These are phyloP conservation scores for Pseudopithomyces maydicus DNA, from an alignment of 2,329 filamentous ascomycete species.

Conservation along the genomic window DNA sequence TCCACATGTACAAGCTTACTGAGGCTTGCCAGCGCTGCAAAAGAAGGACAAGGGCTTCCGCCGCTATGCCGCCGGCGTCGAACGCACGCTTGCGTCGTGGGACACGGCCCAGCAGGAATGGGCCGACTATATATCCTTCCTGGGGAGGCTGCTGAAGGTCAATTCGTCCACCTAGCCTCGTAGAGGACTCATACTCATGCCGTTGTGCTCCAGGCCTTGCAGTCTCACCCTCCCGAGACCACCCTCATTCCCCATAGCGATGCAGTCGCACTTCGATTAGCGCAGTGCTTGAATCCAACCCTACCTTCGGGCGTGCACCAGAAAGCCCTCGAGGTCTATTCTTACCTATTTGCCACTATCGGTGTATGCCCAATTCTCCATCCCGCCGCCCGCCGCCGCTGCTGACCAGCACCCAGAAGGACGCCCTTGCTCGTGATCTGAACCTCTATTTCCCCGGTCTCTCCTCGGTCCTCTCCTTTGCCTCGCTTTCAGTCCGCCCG, in stretches of 20 bases:
- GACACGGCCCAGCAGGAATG: conserved; percentile 95
- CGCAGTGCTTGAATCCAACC: conserved; percentile 92
- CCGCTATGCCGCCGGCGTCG: conserved; percentile 86
- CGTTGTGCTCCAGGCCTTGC: conserved; percentile 68
- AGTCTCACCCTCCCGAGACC: conserved; percentile 77
- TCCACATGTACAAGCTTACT: conserved; percentile 14
- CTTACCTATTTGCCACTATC: conserved; percentile 84
- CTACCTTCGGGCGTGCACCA: conserved; percentile 96
- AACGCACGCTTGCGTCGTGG: conserved; percentile 85
- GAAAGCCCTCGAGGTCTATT: conserved; percentile 93
- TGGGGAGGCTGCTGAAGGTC: conserved; percentile 89
- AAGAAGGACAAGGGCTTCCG: conserved; percentile 73
- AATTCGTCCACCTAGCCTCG: conserved; percentile 20
- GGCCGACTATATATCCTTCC: conserved; percentile 98
- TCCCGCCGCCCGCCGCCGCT: conserved; percentile 13
- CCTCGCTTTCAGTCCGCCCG: conserved; percentile 86
- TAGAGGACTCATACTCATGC: conserved; percentile 29
- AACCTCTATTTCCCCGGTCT: conserved; percentile 88
- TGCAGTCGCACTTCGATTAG: conserved; percentile 84
- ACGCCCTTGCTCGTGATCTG: conserved; percentile 80
- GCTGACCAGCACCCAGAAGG: conserved; percentile 53
- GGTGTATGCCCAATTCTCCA: conserved; percentile 57
- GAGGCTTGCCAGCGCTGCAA: conserved; percentile 55
- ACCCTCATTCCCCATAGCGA: conserved; percentile 79
- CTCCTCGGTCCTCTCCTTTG: conserved; percentile 88